Base-by-base conservation (phyloP, 306 rosid species). In the Inga leiocalycina region DNA sequence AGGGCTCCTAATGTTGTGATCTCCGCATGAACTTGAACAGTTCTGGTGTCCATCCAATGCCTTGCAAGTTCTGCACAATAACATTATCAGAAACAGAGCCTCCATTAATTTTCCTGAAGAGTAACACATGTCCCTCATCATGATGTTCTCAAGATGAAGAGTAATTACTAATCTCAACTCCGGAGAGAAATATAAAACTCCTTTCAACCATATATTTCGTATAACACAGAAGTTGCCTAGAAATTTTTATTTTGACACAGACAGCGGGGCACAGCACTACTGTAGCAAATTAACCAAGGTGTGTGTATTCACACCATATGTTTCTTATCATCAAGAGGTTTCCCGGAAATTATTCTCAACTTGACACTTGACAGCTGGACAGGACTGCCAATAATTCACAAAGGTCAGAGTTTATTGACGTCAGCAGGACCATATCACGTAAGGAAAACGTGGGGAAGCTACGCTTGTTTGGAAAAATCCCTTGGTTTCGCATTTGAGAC, bases 11-110 rank as follows among this genome's bases (percentile, higher is more conserved):
- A 32, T 3, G 34, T 32, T 32, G 34, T 32, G 34, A 3, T 32
- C 34, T 20, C 86, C 84, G 2, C 80, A 80, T 17, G 22, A 35
- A n/a, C 41, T 0, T 8, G 71, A 14, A 48, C 86, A 84, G 5
- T 57, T n/a, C 43, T 1, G 34, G 4, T 39, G 4, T 19, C 32
- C 16, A 77, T 65, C 13, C 0, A 10, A 6, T 32, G 43, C 43
- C 43, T 32, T 65, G 71, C 71, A 5, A 13, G 71, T 6, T 32
- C 1, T 65, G 71, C 1, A 65, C 0, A 32, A 13, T 11, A 52
- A 9, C 8, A 22, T 0, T 6, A 64, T 0, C 24, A 62, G 12
- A 37, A 52, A 6, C 51, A 79, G 22, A 35, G 69, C 22, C 9
- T 6, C 48, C 27, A 24, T 24, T 24, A 24, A 24, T 24, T 24